These are phyloP conservation scores for Trametopsis cervina DNA, from an alignment of 768 basidiomycete species.

Conservation along the genomic window DNA sequence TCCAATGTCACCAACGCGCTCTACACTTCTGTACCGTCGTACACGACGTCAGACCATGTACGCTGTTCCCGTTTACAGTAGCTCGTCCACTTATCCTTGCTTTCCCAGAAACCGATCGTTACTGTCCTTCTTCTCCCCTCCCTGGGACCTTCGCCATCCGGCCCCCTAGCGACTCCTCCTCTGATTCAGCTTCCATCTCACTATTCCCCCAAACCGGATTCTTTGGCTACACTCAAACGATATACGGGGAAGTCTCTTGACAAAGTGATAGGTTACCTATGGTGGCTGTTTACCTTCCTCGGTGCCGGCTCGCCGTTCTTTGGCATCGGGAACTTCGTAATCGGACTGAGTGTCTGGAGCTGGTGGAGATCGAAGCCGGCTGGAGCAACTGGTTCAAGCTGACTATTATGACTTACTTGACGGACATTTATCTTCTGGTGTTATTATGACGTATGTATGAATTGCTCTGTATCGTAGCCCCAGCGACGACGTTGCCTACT, in stretches of 20 bases:
- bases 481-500: too few species aligned
- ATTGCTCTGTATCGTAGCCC: not conserved
- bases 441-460: too few species aligned
- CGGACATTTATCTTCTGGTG: too few species aligned
- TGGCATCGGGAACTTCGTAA: slow-evolving; percentile 64
- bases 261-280: slow-evolving; percentile 67
- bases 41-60: slow-evolving; percentile 89
- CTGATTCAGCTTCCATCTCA: slow-evolving; percentile 41
- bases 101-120: slow-evolving; percentile 76
- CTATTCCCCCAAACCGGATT: slow-evolving; percentile 50
- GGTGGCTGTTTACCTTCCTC: slow-evolving; percentile 69
- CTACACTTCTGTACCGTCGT: slow-evolving; percentile 77
- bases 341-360: slow-evolving; percentile 67
- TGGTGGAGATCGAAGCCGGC: slow-evolving; percentile 33
- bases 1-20: slow-evolving; percentile 58
- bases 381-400: not conserved
- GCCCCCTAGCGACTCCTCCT: slow-evolving; percentile 27
- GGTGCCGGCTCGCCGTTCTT: slow-evolving; percentile 72
- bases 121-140: slow-evolving; percentile 56
- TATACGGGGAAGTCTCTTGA: slow-evolving; percentile 63
- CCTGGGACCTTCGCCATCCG: slow-evolving; percentile 17
- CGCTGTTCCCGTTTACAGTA: slow-evolving; percentile 19
- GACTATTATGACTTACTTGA: too few species aligned
- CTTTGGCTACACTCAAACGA: slow-evolving; percentile 46
- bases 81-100: slow-evolving; percentile 6